These are phyloP conservation scores for Oryza meyeriana DNA, from an alignment of 176 grass and related monocot genomes.

Conservation along the genomic window DNA sequence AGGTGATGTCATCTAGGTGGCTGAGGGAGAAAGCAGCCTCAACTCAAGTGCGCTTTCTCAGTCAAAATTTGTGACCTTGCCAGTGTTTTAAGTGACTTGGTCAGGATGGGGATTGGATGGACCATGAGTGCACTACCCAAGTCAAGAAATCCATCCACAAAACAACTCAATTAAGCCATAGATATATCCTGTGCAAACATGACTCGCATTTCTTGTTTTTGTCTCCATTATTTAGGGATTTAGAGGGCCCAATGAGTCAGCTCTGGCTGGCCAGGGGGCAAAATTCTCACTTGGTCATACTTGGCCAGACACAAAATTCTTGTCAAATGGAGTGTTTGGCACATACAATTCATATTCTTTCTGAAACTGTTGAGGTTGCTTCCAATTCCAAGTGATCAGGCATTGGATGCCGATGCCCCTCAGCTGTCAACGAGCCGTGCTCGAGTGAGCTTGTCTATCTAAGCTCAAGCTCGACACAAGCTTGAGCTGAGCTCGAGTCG, in stretches of 20 bases:
- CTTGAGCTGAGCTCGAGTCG: too few species aligned
- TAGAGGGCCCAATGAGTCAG: background rate
- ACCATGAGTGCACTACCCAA: background rate
- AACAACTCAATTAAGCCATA: background rate
- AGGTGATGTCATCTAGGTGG: background rate
- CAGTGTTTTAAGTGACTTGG: background rate
- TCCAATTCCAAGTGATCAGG: too few species aligned
- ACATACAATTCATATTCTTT: background rate
- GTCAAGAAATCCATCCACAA: conserved; percentile 5
- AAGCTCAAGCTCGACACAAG: too few species aligned
- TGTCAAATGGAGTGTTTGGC: background rate
- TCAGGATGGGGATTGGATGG: conserved; percentile 4
- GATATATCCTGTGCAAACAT: background rate
- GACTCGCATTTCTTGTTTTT: background rate
- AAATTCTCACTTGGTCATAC: background rate
- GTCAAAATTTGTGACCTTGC: background rate
- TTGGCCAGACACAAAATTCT: background rate
- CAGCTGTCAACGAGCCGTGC: too few species aligned
- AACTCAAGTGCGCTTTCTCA: background rate
- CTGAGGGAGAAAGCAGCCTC: background rate
- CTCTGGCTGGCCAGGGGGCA: background rate
- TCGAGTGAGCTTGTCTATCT: too few species aligned
- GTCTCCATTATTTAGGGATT: background rate
- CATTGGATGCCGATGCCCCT: too few species aligned
- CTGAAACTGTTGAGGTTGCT: too few species aligned